Conservation (phyloP, 352 stramenopile genomes). For the Saprolegnia diclina region DNA sequence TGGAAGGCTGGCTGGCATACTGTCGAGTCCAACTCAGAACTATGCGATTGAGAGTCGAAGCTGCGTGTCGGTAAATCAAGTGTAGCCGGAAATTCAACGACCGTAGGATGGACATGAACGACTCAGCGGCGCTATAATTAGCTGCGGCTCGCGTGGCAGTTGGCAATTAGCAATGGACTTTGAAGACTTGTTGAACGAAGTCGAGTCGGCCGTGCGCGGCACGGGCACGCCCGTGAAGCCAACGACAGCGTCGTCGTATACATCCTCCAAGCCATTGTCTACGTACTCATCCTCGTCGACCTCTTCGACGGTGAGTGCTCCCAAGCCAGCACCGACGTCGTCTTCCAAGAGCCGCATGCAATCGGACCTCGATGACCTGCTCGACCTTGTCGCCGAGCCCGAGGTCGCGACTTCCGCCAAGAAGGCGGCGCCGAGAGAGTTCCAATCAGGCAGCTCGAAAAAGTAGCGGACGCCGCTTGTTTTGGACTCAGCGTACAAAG, state of each 20-base stretch:
- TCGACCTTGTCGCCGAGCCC: constrained; percentile 42
- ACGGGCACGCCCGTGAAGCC: not conserved
- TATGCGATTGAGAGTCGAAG: not conserved
- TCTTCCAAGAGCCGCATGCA: constrained; percentile 24
- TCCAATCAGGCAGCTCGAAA: constrained; percentile 46
- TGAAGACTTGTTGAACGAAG: constrained; percentile 64
- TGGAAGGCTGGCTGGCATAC: too few species aligned
- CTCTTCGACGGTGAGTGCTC: too few species aligned
- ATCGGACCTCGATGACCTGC: constrained; percentile 64
- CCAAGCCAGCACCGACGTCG: not conserved
- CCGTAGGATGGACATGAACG: too few species aligned
- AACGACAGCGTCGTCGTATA: constrained; percentile 6
- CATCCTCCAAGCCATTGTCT: too few species aligned
- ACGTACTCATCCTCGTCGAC: too few species aligned
- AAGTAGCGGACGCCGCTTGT: constrained; percentile 35
- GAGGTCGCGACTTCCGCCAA: not conserved
- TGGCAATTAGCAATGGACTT: too few species aligned
- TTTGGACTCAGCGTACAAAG: not conserved
- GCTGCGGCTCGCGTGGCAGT: too few species aligned
- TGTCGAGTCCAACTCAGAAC: too few species aligned
- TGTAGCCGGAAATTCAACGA: too few species aligned
- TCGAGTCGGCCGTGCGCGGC: constrained; percentile 57
- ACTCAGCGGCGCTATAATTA: not conserved
- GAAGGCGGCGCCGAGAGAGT: constrained; percentile 22
- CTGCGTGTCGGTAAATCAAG: not conserved